Conservation (phyloP, 176 grass and related monocot species). For the Saccharum spontaneum region DNA sequence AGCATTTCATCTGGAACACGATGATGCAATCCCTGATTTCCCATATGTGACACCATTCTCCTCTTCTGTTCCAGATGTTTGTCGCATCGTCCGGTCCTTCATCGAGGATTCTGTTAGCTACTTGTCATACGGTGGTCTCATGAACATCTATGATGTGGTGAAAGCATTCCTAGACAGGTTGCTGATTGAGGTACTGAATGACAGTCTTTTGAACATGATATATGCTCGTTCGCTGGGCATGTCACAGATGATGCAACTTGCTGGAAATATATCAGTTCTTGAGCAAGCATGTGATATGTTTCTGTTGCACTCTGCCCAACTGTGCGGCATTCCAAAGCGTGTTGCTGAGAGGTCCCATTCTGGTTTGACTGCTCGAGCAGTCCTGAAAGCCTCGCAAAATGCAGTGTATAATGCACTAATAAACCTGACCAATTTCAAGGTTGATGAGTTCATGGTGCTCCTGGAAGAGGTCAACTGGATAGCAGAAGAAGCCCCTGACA, state of each 20-base stretch:
- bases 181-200: conserved; percentile 87
- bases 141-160: conserved; percentile 66
- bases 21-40: conserved; percentile 66
- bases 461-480: conserved; percentile 77
- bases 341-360: conserved; percentile 61
- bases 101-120: conserved; percentile 90
- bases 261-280: conserved; percentile 72
- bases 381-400: conserved; percentile 84
- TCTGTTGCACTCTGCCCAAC: conserved; percentile 59
- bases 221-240: conserved; percentile 65
- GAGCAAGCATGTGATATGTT: conserved; percentile 66
- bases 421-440: conserved; percentile 75
- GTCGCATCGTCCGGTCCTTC: conserved; percentile 73
- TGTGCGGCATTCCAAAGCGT: conserved; percentile 68
- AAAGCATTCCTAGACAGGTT: conserved; percentile 78
- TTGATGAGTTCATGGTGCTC: conserved; percentile 79
- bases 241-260: conserved; percentile 85
- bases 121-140: conserved; percentile 60
- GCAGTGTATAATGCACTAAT: conserved; percentile 74
- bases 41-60: conserved; percentile 78
- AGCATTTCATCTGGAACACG: conserved; percentile 60
- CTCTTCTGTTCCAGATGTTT: conserved; percentile 74
- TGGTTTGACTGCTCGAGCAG: conserved; percentile 73
- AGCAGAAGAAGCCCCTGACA: conserved; percentile 70
- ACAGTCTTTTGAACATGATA: conserved; percentile 71